Conservation (phyloP, 768 basidiomycete species). For the Hypholoma sublateritium region DNA sequence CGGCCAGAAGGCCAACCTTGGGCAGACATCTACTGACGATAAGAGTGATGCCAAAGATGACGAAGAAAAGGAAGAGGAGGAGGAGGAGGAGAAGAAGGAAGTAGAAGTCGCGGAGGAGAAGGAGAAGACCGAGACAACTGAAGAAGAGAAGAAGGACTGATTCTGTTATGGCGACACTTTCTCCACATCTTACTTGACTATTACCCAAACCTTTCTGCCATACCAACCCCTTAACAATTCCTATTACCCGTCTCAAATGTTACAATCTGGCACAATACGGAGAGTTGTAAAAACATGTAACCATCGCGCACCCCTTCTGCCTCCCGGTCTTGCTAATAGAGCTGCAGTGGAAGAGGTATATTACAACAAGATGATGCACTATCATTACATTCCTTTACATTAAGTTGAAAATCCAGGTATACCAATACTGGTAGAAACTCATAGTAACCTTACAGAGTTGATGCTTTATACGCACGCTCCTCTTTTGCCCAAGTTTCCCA, state of each 20-base stretch:
- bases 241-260: slow-evolving; percentile 2
- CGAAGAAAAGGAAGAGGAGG: slow-evolving; percentile 30
- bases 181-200: background rate
- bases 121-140: slow-evolving; percentile 27
- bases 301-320: background rate
- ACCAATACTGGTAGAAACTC: too few relatives aligned
- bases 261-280: slow-evolving; percentile 15
- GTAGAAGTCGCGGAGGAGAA: slow-evolving; percentile 26
- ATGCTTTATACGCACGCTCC: slow-evolving; percentile 37
- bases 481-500: slow-evolving; percentile 79
- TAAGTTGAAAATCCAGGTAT: background rate
- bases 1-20: slow-evolving; percentile 71
- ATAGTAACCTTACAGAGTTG: too few relatives aligned
- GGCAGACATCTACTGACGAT: background rate
- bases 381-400: slow-evolving; percentile 16
- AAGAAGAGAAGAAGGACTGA: slow-evolving; percentile 37
- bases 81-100: slow-evolving; percentile 24
- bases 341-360: slow-evolving; percentile 8
- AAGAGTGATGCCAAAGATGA: slow-evolving; percentile 24
- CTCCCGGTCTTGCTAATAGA: slow-evolving; percentile 1
- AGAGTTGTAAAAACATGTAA: slow-evolving; percentile 12
- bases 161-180: slow-evolving; percentile 3
- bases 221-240: slow-evolving; percentile 1
- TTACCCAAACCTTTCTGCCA: background rate
- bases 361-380: slow-evolving; percentile 11